A percentile compares a stretch with the other conserved stretches of the same genome.
phyloP scores from a whole-genome alignment of 345 rosid genomes.

The Populus davidiana region DNA sequence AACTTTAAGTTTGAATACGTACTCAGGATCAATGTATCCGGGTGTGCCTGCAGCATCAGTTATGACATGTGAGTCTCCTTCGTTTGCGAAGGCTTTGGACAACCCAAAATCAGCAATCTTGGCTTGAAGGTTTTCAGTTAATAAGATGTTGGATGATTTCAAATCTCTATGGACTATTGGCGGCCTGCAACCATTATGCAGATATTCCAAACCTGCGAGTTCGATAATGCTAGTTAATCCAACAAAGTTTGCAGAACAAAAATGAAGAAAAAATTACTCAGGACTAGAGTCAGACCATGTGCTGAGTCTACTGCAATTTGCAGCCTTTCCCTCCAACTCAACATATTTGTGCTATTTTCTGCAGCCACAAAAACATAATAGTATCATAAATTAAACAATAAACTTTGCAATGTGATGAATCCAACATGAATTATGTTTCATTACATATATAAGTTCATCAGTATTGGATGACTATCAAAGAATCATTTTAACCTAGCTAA shows the following conservation, averaged over 20 bases:
- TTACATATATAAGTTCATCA: not conserved
- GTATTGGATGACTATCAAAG: not conserved
- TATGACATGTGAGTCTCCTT: not conserved
- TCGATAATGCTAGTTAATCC: not conserved
- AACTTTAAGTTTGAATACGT: not conserved
- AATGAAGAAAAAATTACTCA: not conserved
- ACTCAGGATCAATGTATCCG: not conserved
- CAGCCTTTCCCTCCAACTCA: slow-evolving; percentile 4
- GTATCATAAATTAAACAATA: not conserved
- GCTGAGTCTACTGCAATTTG: slow-evolving; percentile 11
- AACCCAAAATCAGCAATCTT: not conserved
- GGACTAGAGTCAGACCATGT: not conserved
- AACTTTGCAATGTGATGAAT: no score
- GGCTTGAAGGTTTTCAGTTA: no score
- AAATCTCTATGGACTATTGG: no score
- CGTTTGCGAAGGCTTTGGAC: not conserved
- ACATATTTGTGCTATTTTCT: not conserved
- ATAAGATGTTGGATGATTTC: no score
- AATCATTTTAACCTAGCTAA: no score
- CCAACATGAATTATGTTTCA: not conserved
- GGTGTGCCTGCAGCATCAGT: not conserved
- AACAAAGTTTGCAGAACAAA: not conserved
- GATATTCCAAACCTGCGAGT: not conserved
- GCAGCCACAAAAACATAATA: not conserved
- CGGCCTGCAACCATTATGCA: no score